These are phyloP conservation scores for Suillus luteus DNA, from an alignment of 768 basidiomycete genomes.

Conservation along the genomic window DNA sequence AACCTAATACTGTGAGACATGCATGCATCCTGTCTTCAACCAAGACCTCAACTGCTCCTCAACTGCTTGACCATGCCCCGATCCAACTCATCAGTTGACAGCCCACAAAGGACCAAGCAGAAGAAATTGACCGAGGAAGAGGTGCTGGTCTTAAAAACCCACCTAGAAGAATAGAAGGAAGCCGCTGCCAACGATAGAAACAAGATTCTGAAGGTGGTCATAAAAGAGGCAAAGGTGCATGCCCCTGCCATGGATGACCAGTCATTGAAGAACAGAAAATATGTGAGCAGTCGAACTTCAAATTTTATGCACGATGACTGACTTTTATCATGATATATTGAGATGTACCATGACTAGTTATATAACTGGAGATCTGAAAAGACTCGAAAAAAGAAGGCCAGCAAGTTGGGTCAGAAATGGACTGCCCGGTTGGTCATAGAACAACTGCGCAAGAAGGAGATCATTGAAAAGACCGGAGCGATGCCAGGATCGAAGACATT, in stretches of 20 bases:
- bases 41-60: background rate
- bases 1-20: background rate
- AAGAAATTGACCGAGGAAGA: constrained; percentile 2
- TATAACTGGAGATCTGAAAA: background rate
- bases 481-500: background rate
- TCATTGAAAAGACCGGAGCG: background rate
- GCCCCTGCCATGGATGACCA: background rate
- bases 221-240: background rate
- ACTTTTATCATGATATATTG: background rate
- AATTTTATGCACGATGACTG: background rate
- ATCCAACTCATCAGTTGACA: background rate
- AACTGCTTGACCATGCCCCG: background rate
- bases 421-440: background rate
- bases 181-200: background rate
- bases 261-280: constrained; percentile 1
- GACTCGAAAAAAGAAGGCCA: background rate
- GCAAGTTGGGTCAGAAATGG: background rate
- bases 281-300: background rate
- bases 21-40: background rate
- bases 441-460: background rate
- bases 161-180: constrained; percentile 8
- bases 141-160: background rate
- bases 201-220: background rate
- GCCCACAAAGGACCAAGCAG: background rate
- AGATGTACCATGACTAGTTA: background rate